Evolutionary conservation across 2,329 filamentous ascomycete species (phyloP).

Genomic region (Fusarium verrucosum): DNA sequence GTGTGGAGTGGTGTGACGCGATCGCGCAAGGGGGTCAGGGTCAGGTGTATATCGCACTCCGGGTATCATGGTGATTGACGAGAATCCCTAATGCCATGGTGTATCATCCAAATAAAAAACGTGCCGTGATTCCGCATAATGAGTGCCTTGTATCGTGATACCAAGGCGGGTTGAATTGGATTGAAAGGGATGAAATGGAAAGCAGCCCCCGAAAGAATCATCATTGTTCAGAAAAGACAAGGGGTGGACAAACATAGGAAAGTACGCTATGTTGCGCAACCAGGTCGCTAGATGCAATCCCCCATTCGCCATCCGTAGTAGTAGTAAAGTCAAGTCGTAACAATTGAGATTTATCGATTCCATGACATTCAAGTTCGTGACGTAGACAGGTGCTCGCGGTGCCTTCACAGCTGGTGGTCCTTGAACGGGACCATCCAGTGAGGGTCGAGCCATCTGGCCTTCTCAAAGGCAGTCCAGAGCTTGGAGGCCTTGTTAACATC

Average conservation of each 20-base stretch:
- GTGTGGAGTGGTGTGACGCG: conserved; percentile 52
- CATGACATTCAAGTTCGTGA: neutral
- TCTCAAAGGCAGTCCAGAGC: conserved; percentile 88
- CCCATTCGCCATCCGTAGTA: conserved; percentile 25
- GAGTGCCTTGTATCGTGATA: conserved; percentile 34
- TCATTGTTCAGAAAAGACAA: conserved; percentile 22
- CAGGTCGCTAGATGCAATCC: conserved; percentile 31
- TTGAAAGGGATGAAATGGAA: conserved; percentile 9
- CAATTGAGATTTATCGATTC: conserved; percentile 5
- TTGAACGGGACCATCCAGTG: conserved; percentile 54
- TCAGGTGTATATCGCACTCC: conserved; percentile 51
- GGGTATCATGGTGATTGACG: conserved; percentile 52
- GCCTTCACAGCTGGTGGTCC: conserved; percentile 30
- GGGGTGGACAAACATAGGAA: conserved; percentile 2
- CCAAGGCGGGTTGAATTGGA: conserved; percentile 20
- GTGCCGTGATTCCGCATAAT: conserved; percentile 47
- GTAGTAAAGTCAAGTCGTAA: conserved; percentile 26
- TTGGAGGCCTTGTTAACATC: conserved; percentile 98
- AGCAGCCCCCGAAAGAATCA: neutral
- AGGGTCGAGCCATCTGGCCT: conserved; percentile 81
- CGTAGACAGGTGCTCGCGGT: neutral
- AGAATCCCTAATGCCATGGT: conserved; percentile 50
- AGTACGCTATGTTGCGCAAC: conserved; percentile 11
- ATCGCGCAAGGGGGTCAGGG: conserved; percentile 46
- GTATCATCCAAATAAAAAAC: conserved; percentile 45